Conservation (phyloP, 2,329 filamentous ascomycete genomes). For the Cryoendolithus antarcticus region DNA sequence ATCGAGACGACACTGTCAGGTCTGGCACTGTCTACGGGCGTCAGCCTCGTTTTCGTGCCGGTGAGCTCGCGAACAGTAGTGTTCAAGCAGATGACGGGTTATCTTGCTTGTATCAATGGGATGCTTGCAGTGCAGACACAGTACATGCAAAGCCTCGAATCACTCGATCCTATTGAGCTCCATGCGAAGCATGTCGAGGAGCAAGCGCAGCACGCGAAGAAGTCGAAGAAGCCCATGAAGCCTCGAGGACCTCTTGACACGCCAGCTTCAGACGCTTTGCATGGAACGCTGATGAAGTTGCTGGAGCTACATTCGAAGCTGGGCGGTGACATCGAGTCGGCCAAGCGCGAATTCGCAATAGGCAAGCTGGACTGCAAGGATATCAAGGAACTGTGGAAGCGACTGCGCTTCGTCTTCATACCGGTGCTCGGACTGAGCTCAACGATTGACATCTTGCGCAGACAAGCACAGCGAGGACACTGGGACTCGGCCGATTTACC, state of each 20-base stretch:
- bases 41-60: conserved; percentile 55
- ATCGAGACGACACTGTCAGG: conserved; percentile 52
- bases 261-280: conserved; percentile 19
- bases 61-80: conserved; percentile 53
- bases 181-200: conserved; percentile 10
- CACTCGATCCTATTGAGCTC: conserved; percentile 32
- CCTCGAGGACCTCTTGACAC: conserved; percentile 47
- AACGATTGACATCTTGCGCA: conserved; percentile 58
- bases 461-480: conserved; percentile 45
- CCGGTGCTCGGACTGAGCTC: conserved; percentile 56
- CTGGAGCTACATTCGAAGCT: conserved; percentile 54
- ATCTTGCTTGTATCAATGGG: conserved; percentile 44
- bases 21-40: conserved; percentile 49
- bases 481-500: conserved; percentile 26
- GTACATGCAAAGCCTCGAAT: conserved; percentile 53
- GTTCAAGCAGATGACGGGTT: conserved; percentile 49
- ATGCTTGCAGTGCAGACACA: conserved; percentile 48
- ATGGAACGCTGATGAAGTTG: conserved; percentile 16
- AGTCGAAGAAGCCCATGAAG: conserved; percentile 17
- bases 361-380: conserved; percentile 56
- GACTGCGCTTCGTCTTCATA: conserved; percentile 51
- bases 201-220: conserved; percentile 9
- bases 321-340: conserved; percentile 54
- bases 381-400: conserved; percentile 46
- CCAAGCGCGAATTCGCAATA: conserved; percentile 60